These are phyloP conservation scores for Dictyostelium purpureum DNA, from an alignment of 78 protist species.

Conservation along the genomic window DNA sequence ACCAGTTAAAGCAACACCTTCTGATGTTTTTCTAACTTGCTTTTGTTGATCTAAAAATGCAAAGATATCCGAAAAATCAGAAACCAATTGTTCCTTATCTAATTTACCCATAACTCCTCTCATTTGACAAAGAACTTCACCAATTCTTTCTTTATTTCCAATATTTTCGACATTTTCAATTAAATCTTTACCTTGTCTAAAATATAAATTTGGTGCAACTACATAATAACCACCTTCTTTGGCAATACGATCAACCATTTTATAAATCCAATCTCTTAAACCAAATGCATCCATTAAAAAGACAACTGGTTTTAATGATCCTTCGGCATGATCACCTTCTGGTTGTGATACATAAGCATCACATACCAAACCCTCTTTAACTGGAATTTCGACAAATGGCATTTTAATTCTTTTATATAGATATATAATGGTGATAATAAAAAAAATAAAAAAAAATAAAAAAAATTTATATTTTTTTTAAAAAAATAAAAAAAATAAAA, in stretches of 20 bases:
- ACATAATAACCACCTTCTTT: slow-evolving; percentile 57
- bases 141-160: neutral
- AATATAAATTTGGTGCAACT: slow-evolving; percentile 38
- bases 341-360: slow-evolving; percentile 38
- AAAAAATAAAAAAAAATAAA: no score
- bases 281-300: slow-evolving; percentile 67
- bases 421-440: no score
- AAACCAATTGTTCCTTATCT: neutral
- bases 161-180: neutral
- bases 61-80: neutral
- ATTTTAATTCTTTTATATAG: no score
- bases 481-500: no score
- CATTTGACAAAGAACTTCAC: neutral
- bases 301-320: neutral
- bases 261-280: slow-evolving; percentile 10
- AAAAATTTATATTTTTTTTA: no score
- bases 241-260: slow-evolving; percentile 31
- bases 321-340: slow-evolving; percentile 1
- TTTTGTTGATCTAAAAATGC: neutral
- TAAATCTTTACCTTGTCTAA: slow-evolving; percentile 2
- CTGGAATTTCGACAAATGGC: slow-evolving; percentile 5
- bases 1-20: slow-evolving; percentile 14
- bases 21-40: neutral
- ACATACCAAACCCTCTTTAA: slow-evolving; percentile 46
- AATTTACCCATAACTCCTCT: neutral